phyloP scores from a whole-genome alignment of 208 protist species.

The Balamuthia mandrillaris region DNA sequence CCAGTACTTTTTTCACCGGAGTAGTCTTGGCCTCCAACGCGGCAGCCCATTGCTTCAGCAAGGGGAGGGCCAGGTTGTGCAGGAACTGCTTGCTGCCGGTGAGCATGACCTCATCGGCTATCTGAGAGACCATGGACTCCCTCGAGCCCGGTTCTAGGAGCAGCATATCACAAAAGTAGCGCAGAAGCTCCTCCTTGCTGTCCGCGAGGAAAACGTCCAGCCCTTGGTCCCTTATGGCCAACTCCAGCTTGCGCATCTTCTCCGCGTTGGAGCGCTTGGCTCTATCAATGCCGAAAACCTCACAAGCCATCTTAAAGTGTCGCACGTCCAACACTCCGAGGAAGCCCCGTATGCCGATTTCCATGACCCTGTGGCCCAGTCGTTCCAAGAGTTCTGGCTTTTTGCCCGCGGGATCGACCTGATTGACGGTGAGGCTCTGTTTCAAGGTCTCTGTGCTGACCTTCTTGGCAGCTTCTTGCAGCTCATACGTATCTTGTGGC shows the following conservation, averaged over 20 bases:
- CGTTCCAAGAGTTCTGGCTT: not conserved
- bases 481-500: slow-evolving; percentile 8
- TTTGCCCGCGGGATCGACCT: not conserved
- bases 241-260: not conserved
- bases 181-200: not conserved
- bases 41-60: not conserved
- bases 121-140: slow-evolving; percentile 19
- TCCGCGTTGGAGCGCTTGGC: no score
- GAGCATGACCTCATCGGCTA: slow-evolving; percentile 30
- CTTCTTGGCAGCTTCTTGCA: slow-evolving; percentile 17
- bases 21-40: not conserved
- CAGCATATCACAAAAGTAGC: slow-evolving; percentile 12
- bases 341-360: slow-evolving; percentile 22
- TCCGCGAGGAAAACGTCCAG: slow-evolving; percentile 12
- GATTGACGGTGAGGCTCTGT: not conserved
- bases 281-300: not conserved
- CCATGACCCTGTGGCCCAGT: slow-evolving; percentile 9
- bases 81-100: slow-evolving; percentile 30
- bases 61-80: not conserved
- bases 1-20: not conserved
- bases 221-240: not conserved
- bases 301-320: not conserved
- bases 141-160: slow-evolving; percentile 17
- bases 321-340: not conserved
- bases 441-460: not conserved